A percentile compares a stretch with the other conserved stretches of the same genome.
Conservation (phyloP, 2,329 filamentous ascomycete species). For the Claviceps cyperi region DNA sequence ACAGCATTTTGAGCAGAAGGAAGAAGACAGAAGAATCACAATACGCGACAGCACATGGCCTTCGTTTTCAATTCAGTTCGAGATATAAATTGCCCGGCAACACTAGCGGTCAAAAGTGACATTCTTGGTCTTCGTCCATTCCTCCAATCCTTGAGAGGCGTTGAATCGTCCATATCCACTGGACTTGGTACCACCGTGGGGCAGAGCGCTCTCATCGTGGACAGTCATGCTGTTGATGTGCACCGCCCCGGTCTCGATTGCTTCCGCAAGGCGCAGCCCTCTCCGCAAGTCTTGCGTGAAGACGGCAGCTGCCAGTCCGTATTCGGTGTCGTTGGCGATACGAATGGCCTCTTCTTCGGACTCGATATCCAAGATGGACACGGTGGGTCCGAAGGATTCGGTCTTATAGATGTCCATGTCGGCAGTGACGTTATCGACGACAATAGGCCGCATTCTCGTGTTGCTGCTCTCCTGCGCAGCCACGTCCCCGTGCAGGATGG, state of each 20-base stretch:
- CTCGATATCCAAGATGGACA: constrained; percentile 52
- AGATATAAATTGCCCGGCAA: too few relatives aligned
- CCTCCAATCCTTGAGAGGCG: constrained; percentile 34
- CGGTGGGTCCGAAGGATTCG: constrained; percentile 66
- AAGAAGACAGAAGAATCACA: too few relatives aligned
- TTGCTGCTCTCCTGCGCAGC: constrained; percentile 17
- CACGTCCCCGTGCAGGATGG: constrained; percentile 25
- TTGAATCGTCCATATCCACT: constrained; percentile 52
- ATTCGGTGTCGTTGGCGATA: constrained; percentile 70
- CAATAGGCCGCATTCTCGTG: constrained; percentile 44
- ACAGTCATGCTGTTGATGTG: constrained; percentile 54
- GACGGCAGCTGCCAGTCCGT: constrained; percentile 56
- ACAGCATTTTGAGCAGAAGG: too few relatives aligned
- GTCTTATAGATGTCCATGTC: constrained; percentile 60
- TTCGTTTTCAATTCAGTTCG: too few relatives aligned
- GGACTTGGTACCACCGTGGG: constrained; percentile 51
- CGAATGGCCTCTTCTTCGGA: constrained; percentile 56
- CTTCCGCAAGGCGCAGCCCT: constrained; percentile 43
- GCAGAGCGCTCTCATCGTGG: constrained; percentile 48
- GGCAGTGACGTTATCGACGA: constrained; percentile 47
- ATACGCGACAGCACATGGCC: too few relatives aligned
- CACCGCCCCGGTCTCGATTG: constrained; percentile 51
- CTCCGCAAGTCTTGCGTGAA: constrained; percentile 55
- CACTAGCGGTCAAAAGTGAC: constrained; percentile 37
- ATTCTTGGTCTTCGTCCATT: constrained; percentile 50